A percentile compares a stretch with the other conserved stretches of the same genome.
phyloP scores from a whole-genome alignment of 441 rosid species.

The Populus hybrid region DNA sequence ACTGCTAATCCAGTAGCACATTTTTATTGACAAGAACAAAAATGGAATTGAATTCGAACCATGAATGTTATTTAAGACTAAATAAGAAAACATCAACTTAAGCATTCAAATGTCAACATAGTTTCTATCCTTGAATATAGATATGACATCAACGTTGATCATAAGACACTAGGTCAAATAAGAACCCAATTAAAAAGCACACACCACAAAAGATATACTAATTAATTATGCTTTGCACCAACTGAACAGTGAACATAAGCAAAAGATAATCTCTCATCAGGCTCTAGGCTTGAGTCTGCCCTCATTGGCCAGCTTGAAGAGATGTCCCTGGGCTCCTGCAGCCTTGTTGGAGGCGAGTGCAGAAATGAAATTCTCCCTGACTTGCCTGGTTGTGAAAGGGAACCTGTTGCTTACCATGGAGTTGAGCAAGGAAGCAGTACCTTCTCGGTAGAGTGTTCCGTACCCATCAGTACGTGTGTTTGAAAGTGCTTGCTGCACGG shows the following conservation, averaged over 20 bases:
- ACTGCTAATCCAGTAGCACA: background rate
- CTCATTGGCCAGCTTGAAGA: conserved; percentile 34
- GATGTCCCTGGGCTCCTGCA: conserved; percentile 26
- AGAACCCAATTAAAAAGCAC: background rate
- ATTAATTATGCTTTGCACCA: background rate
- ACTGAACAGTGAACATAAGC: background rate
- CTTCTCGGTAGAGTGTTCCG: conserved; percentile 34
- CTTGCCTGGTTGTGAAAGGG: conserved; percentile 29
- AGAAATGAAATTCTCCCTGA: conserved; percentile 25
- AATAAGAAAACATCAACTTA: background rate
- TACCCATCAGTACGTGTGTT: conserved; percentile 30
- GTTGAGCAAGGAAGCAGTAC: conserved; percentile 34
- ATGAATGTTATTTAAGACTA: background rate
- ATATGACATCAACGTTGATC: background rate
- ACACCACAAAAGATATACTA: background rate
- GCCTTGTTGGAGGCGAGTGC: conserved; percentile 25
- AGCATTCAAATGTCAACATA: background rate
- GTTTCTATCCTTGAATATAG: background rate
- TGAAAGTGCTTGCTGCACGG: conserved; percentile 29
- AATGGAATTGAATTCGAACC: background rate
- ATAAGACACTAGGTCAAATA: background rate
- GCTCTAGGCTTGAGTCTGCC: conserved; percentile 23
- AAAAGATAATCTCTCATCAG: background rate
- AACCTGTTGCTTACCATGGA: conserved; percentile 29
- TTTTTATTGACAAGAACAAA: background rate